A percentile compares a stretch with the other conserved stretches of the same genome.
These are phyloP conservation scores for Magnolia officinalis DNA, from an alignment of 164 flowering plant species.

Conservation along the genomic window DNA sequence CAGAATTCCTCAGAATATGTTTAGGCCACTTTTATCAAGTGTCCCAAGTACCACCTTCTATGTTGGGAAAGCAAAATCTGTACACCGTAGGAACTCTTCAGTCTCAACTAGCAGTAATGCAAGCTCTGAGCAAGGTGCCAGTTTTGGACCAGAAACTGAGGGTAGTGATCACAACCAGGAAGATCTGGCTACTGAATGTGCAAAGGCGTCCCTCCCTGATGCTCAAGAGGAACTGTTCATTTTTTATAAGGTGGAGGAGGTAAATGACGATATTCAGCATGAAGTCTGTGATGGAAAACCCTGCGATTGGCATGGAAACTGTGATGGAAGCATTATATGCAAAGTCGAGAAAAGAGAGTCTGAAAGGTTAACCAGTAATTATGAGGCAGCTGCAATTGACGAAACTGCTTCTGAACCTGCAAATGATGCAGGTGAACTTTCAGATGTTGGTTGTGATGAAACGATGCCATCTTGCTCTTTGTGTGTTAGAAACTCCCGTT, in stretches of 20 bases:
- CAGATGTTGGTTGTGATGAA: conserved; percentile 22
- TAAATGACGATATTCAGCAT: conserved; percentile 26
- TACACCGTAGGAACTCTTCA: conserved; percentile 70
- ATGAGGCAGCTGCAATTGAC: conserved; percentile 15
- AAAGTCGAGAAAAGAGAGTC: conserved; percentile 23
- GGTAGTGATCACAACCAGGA: conserved; percentile 62
- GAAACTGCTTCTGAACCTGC: conserved; percentile 23
- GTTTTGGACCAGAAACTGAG: conserved; percentile 61
- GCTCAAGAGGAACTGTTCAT: conserved; percentile 54
- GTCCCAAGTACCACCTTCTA: conserved; percentile 82
- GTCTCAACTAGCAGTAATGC: conserved; percentile 82
- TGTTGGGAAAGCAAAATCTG: conserved; percentile 58
- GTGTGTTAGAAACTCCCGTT: conserved; percentile 46
- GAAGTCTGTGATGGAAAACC: conserved; percentile 25
- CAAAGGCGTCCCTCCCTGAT: conserved; percentile 32
- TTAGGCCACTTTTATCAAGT: conserved; percentile 94
- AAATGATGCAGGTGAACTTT: conserved; percentile 19
- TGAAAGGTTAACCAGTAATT: conserved; percentile 23
- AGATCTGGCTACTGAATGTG: conserved; percentile 40
- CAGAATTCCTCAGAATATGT: conserved; percentile 85
- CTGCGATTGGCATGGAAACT: conserved; percentile 18
- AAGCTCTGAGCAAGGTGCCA: conserved; percentile 71
- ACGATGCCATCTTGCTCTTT: conserved; percentile 37
- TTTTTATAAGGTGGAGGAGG: conserved; percentile 55
- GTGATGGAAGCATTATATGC: conserved; percentile 22